A percentile compares a stretch with the other conserved stretches of the same genome.
phyloP scores from a whole-genome alignment of 495 filamentous ascomycete genomes.

The Penicillium goetzii region DNA sequence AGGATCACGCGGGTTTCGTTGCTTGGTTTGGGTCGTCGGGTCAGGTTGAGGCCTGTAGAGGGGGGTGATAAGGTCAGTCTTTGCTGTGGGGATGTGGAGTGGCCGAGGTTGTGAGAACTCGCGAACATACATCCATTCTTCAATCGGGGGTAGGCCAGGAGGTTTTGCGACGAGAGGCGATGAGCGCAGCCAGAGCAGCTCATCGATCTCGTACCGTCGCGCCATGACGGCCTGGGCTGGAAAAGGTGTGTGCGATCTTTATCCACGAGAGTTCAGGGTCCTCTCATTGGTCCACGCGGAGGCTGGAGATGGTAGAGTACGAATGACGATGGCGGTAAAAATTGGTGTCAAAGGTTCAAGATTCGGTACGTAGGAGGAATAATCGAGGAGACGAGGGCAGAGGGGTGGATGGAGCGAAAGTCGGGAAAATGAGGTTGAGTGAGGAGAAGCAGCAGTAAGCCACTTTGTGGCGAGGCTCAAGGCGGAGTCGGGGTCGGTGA shows the following conservation, averaged over 20 bases:
- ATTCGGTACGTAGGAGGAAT: neutral
- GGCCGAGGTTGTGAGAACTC: slow-evolving; percentile 3
- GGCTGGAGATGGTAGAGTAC: neutral
- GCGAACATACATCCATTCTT: slow-evolving; percentile 83
- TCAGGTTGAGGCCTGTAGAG: slow-evolving; percentile 48
- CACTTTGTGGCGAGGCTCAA: slow-evolving; percentile 40
- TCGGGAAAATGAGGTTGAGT: slow-evolving; percentile 20
- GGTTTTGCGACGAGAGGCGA: slow-evolving; percentile 89
- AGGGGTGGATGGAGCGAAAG: neutral
- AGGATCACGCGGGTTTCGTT: slow-evolving; percentile 47
- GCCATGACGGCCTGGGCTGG: slow-evolving; percentile 48
- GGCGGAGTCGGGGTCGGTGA: slow-evolving; percentile 40
- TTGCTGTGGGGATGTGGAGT: slow-evolving; percentile 24
- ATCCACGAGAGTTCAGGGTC: slow-evolving; percentile 32
- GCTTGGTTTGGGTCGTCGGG: slow-evolving; percentile 52
- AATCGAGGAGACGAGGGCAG: slow-evolving; percentile 12
- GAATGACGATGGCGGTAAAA: neutral
- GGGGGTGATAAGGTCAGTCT: slow-evolving; percentile 31
- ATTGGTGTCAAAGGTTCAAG: neutral
- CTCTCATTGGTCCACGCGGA: slow-evolving; percentile 40
- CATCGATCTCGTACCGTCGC: slow-evolving; percentile 75
- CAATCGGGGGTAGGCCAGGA: slow-evolving; percentile 75
- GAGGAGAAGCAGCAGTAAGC: slow-evolving; percentile 37
- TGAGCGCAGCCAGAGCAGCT: slow-evolving; percentile 74
- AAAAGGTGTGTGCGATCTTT: slow-evolving; percentile 33